Evolutionary conservation across 495 filamentous ascomycete genomes (phyloP).

Genomic region (Penicillium parvum): DNA sequence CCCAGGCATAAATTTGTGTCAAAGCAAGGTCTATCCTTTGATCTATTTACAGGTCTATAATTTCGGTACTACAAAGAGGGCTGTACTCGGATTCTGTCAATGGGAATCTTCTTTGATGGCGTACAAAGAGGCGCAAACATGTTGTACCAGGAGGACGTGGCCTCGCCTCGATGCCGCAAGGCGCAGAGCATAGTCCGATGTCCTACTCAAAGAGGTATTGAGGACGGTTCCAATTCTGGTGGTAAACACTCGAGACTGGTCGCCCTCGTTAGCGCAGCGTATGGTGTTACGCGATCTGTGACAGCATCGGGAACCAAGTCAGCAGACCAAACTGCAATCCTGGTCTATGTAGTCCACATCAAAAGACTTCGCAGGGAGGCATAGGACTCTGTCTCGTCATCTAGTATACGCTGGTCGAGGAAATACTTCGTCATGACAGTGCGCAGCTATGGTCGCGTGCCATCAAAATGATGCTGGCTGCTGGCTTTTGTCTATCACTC

Average conservation of each 20-base stretch:
- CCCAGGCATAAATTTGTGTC: not conserved
- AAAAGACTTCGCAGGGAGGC: constrained; percentile 10
- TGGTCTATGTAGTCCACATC: constrained; percentile 32
- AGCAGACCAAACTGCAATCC: constrained; percentile 20
- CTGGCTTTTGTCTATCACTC: constrained; percentile 52
- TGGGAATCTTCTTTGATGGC: constrained; percentile 5
- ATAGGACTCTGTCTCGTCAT: constrained; percentile 23
- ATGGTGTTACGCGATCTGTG: constrained; percentile 17
- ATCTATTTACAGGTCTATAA: not conserved
- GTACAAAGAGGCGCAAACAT: constrained; percentile 14
- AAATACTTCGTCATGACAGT: constrained; percentile 43
- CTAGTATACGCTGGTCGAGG: constrained; percentile 47
- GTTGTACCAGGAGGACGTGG: too few species aligned
- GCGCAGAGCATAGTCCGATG: too few species aligned
- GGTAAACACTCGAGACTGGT: constrained; percentile 20
- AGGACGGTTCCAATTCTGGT: too few species aligned
- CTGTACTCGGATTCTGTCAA: constrained; percentile 8
- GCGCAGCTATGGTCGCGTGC: constrained; percentile 39
- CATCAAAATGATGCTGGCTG: constrained; percentile 37
- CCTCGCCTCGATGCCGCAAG: too few species aligned
- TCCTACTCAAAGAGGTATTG: too few species aligned
- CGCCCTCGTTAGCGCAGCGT: constrained; percentile 22
- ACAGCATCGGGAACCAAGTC: constrained; percentile 19
- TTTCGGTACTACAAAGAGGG: not conserved
- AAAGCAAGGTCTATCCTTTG: constrained; percentile 3